Base-by-base conservation (phyloP, 805 yeast species). In the Lipomyces starkeyi region DNA sequence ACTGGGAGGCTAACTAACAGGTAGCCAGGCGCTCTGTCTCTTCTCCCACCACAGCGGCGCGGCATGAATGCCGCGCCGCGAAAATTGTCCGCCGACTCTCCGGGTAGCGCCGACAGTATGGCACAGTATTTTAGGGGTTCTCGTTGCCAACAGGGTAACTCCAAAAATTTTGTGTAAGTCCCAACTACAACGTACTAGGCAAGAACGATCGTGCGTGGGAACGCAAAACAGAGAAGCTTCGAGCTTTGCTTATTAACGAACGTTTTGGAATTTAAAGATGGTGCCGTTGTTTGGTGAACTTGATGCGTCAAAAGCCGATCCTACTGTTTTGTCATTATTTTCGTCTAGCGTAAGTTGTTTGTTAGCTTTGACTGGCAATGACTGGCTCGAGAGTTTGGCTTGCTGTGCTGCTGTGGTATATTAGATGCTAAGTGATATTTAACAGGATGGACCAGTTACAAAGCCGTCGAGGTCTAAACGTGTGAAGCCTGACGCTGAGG, bases 401-500 rank as follows among this genome's bases (percentile, higher is more conserved):
- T 29, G 32, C 32, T 7, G 17, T 37, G 40, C 20, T 54, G 32
- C 8, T 5, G 58, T 22, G 58, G n/a, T 14, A 20, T 54, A 6
- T 20, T 13, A 14, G 25, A 1, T 27, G n/a, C 32, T 32, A 27
- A 32, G n/a, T 54, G 49, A 43, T 43, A 43, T 43, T 53, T 11
- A 25, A 11, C 56, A 53, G 56, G 56, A 25, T 29, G 64, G 60
- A 5, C 70, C 67, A n/a, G 63, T 66, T 6, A 32, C 58, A 7
- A 58, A 59, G 22, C 66, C 66, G 29, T 59, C 64, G 22, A 53
- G 66, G 49, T 60, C 70, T 22, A 55, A 62, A 47, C 61, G 66
- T 20, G 52, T n/a, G 58, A 56, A 22, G 13, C n/a, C 34, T n/a
- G 68, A 49, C 13, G 60, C 59, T 6, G 61, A 59, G 7, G 49